These are phyloP conservation scores for Mantamonas sphyraenae DNA, from an alignment of 78 protist genomes.

Conservation along the genomic window DNA sequence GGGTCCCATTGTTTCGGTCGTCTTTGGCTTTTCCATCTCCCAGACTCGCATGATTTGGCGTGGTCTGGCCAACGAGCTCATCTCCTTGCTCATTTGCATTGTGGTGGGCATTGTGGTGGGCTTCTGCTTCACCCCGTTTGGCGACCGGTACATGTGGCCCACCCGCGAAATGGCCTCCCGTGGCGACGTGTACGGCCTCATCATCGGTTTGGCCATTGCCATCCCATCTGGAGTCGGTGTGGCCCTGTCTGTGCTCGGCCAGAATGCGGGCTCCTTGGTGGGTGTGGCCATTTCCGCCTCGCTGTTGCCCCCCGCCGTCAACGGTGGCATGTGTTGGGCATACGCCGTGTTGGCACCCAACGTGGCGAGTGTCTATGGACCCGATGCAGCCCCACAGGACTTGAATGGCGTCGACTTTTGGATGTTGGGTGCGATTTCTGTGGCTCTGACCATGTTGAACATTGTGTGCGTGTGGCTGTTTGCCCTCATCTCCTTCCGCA, in stretches of 20 bases:
- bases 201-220: slow-evolving; percentile 11
- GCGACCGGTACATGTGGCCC: neutral
- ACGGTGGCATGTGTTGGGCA: slow-evolving; percentile 23
- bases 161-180: slow-evolving; percentile 14
- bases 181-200: neutral
- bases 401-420: neutral
- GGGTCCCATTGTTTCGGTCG: slow-evolving; percentile 18
- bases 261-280: slow-evolving; percentile 27
- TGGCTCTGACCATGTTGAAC: slow-evolving; percentile 13
- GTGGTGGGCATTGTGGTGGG: slow-evolving; percentile 3
- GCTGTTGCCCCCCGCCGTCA: slow-evolving; percentile 47
- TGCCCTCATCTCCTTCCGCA: slow-evolving; percentile 3
- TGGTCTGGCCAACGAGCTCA: neutral
- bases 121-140: neutral
- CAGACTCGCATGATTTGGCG: neutral
- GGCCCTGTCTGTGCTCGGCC: slow-evolving; percentile 9
- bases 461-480: neutral
- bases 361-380: too few species aligned
- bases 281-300: slow-evolving; percentile 57
- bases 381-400: neutral
- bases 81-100: neutral
- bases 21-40: slow-evolving; percentile 12
- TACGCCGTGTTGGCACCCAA: slow-evolving; percentile 17
- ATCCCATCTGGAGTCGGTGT: slow-evolving; percentile 25
- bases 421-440: neutral